phyloP scores from a whole-genome alignment of 148 eudicot genomes.

The Cornus kousa region DNA sequence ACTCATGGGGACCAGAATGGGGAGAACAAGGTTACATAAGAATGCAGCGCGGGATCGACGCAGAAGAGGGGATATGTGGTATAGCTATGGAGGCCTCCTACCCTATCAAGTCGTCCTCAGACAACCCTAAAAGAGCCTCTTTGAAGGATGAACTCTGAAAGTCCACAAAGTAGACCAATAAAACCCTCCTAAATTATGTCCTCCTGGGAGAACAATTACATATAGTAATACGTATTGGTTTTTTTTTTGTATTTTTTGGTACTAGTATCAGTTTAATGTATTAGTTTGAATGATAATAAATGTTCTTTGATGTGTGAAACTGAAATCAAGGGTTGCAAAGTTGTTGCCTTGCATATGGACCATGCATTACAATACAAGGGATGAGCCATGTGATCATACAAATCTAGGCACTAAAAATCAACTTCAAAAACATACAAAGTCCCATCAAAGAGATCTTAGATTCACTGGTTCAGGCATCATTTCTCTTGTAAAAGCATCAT shows the following conservation, averaged over 20 bases:
- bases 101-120: constrained; percentile 48
- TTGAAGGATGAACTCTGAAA: constrained; percentile 54
- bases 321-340: background rate
- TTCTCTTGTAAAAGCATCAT: no score
- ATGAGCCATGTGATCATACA: no score
- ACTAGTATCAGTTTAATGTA: no score
- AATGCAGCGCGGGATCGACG: constrained; percentile 43
- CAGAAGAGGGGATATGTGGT: constrained; percentile 64
- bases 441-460: no score
- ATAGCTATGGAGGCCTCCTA: constrained; percentile 70
- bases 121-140: constrained; percentile 31
- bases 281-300: constrained; percentile 15
- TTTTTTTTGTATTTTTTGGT: constrained; percentile 5
- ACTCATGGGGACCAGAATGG: constrained; percentile 72
- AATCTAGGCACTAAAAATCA: no score
- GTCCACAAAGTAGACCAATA: background rate
- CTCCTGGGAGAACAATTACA: background rate
- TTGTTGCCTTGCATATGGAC: no score
- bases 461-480: no score
- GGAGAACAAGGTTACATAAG: constrained; percentile 74
- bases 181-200: constrained; percentile 1
- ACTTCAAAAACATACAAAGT: no score
- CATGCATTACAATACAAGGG: no score
- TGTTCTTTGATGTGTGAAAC: background rate
- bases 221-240: background rate